Percentiles rank a stretch among this genome's conserved stretches.
Evolutionary conservation across 345 rosid genomes (phyloP).

Genomic region (Atalantia buxifolia): DNA sequence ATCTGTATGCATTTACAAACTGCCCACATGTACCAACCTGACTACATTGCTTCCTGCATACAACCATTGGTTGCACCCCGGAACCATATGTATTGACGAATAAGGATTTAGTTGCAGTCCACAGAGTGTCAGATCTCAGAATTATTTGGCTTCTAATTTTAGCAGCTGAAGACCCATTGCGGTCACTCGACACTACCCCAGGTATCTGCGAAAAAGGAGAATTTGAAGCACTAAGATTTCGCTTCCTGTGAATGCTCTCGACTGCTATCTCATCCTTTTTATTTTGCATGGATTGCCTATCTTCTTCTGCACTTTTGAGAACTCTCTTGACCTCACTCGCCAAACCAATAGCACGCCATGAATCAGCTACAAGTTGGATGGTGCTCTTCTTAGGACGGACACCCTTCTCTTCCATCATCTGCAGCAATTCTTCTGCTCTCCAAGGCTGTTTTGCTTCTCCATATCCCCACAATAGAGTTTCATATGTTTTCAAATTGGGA

Average conservation of each 20-base stretch:
- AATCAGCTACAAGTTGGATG: conserved; percentile 67
- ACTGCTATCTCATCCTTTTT: conserved; percentile 21
- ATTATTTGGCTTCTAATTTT: conserved; percentile 33
- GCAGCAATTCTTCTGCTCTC: conserved; percentile 75
- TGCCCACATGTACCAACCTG: conserved; percentile 23
- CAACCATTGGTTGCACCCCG: conserved; percentile 23
- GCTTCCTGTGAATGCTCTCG: conserved; percentile 26
- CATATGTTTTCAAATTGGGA: conserved; percentile 77
- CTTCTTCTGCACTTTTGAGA: conserved; percentile 14
- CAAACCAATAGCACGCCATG: conserved; percentile 76
- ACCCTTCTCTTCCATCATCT: conserved; percentile 59
- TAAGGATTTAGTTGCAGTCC: conserved; percentile 18
- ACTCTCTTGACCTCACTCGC: conserved; percentile 52
- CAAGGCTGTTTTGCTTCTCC: conserved; percentile 85
- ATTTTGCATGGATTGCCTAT: conserved; percentile 21
- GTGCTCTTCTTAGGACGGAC: conserved; percentile 56
- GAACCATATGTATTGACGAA: conserved; percentile 18
- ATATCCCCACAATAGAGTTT: conserved; percentile 87
- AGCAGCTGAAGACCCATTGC: conserved; percentile 26
- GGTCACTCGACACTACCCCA: conserved; percentile 18
- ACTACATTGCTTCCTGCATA: conserved; percentile 44
- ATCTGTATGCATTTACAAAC: conserved; percentile 18
- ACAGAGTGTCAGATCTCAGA: conserved; percentile 13
- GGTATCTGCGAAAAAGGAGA: conserved; percentile 26
- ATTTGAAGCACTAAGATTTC: conserved; percentile 27